Conservation (phyloP, 2,329 filamentous ascomycete genomes). For the Paracoccidioides lutzii region DNA sequence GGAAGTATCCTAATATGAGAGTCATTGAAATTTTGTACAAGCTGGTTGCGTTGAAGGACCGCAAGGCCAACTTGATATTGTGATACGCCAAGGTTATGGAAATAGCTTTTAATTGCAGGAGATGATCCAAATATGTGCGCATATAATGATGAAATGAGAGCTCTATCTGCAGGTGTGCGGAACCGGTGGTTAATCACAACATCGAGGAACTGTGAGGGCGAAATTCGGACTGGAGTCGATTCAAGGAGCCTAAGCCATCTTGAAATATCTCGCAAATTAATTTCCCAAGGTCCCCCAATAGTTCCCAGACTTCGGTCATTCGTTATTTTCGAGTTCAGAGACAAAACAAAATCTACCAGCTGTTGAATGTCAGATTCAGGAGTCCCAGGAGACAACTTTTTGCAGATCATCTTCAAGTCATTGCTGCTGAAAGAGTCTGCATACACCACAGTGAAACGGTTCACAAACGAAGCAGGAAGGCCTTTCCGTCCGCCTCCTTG, state of each 20-base stretch:
- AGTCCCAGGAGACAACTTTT: conserved; percentile 59
- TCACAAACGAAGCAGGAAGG: conserved; percentile 88
- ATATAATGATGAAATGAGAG: conserved; percentile 54
- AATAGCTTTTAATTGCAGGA: conserved; percentile 46
- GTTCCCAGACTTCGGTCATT: conserved; percentile 41
- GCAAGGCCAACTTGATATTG: conserved; percentile 72
- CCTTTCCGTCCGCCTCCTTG: conserved; percentile 94
- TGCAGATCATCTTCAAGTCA: conserved; percentile 72
- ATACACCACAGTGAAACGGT: conserved; percentile 95
- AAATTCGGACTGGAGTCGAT: conserved; percentile 47
- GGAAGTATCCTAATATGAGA: conserved; percentile 25
- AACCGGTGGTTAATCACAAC: conserved; percentile 82
- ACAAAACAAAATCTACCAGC: conserved; percentile 67
- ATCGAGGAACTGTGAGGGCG: conserved; percentile 61
- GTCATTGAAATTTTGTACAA: conserved; percentile 24
- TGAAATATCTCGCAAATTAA: conserved; percentile 81
- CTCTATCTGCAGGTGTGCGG: conserved; percentile 55
- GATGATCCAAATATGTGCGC: conserved; percentile 45
- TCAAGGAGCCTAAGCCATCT: conserved; percentile 70
- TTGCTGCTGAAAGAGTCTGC: conserved; percentile 74
- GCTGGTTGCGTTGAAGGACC: conserved; percentile 47
- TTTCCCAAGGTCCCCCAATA: conserved; percentile 75
- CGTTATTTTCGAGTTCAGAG: conserved; percentile 60
- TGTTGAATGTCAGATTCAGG: conserved; percentile 46
- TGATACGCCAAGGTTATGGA: conserved; percentile 54